Percentiles rank a stretch among this genome's conserved stretches.
Evolutionary conservation across 139 green algal genomes (phyloP).

Genomic region (Medakamo hakoo): DNA sequence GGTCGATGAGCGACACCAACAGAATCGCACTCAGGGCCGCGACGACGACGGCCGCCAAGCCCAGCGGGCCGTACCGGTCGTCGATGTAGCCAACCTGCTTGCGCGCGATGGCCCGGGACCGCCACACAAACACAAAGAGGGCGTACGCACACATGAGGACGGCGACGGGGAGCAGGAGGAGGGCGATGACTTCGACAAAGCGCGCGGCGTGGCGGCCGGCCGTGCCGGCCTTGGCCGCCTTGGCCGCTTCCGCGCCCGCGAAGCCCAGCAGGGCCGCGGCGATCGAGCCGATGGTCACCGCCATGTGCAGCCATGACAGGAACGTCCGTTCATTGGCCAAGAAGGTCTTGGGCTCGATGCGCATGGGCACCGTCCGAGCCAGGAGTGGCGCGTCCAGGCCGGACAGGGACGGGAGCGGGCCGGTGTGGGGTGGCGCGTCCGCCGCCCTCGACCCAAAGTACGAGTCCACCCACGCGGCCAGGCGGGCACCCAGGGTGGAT

Average conservation of each 20-base stretch:
- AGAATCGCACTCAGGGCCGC: conserved; percentile 52
- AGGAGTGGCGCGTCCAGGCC: too few species aligned
- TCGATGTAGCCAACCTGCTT: conserved; percentile 52
- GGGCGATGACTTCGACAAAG: conserved; percentile 61
- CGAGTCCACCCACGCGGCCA: neutral
- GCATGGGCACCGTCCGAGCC: conserved; percentile 31
- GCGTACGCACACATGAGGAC: conserved; percentile 66
- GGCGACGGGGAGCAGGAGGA: conserved; percentile 73
- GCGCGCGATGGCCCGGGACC: conserved; percentile 38
- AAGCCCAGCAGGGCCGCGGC: conserved; percentile 59
- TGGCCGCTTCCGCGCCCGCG: conserved; percentile 5
- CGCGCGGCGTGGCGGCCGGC: neutral
- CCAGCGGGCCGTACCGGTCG: conserved; percentile 52
- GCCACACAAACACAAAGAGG: conserved; percentile 63
- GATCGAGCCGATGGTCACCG: conserved; percentile 70
- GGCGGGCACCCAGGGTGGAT: neutral
- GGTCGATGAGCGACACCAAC: conserved; percentile 46
- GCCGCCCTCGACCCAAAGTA: neutral
- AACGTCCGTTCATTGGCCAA: conserved; percentile 96
- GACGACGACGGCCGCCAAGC: conserved; percentile 46
- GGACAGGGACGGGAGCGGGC: too few species aligned
- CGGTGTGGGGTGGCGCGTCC: neutral
- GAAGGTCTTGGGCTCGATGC: conserved; percentile 88
- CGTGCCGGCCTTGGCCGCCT: neutral
- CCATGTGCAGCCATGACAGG: conserved; percentile 90